Evolutionary conservation across 1,284 basidiomycete genomes (phyloP).

Genomic region (Moesziomyces sp.): DNA sequence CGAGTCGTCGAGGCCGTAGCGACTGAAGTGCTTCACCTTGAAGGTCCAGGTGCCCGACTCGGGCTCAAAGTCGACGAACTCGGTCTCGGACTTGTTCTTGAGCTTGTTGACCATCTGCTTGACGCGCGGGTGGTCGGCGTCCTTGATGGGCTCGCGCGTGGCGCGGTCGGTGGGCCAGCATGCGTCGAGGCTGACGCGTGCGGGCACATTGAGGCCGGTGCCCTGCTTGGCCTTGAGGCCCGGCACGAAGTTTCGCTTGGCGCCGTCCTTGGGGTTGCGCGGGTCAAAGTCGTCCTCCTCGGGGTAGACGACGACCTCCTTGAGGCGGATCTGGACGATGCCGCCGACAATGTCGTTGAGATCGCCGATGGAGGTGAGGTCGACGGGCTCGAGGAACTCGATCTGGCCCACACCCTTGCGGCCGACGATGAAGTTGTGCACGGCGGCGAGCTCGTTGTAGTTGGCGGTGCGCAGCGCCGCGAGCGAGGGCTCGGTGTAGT

Average conservation of each 20-base stretch:
- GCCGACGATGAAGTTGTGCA: slow-evolving; percentile 82
- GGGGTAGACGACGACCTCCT: slow-evolving; percentile 92
- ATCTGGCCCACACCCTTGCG: slow-evolving; percentile 91
- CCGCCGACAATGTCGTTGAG: slow-evolving; percentile 86
- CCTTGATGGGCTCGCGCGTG: slow-evolving; percentile 88
- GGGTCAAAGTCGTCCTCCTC: slow-evolving; percentile 71
- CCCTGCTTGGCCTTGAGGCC: slow-evolving; percentile 76
- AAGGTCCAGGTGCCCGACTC: slow-evolving; percentile 91
- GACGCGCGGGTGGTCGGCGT: slow-evolving; percentile 76
- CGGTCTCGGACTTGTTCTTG: slow-evolving; percentile 84
- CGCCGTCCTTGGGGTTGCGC: slow-evolving; percentile 60
- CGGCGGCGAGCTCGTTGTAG: slow-evolving; percentile 74
- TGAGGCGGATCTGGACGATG: slow-evolving; percentile 87
- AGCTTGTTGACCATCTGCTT: slow-evolving; percentile 84
- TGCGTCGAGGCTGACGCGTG: slow-evolving; percentile 80
- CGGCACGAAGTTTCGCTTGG: slow-evolving; percentile 60
- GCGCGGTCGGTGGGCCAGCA: slow-evolving; percentile 94
- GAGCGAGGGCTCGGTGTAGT: slow-evolving; percentile 60
- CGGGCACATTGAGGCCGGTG: slow-evolving; percentile 87
- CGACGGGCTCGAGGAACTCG: slow-evolving; percentile 85
- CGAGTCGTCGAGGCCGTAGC: slow-evolving; percentile 67
- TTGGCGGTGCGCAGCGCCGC: slow-evolving; percentile 53
- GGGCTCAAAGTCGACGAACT: slow-evolving; percentile 84
- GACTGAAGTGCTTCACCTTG: slow-evolving; percentile 85
- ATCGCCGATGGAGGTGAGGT: slow-evolving; percentile 85